Conservation (phyloP, 2,329 filamentous ascomycete genomes). For the Botrytis deweyae region DNA sequence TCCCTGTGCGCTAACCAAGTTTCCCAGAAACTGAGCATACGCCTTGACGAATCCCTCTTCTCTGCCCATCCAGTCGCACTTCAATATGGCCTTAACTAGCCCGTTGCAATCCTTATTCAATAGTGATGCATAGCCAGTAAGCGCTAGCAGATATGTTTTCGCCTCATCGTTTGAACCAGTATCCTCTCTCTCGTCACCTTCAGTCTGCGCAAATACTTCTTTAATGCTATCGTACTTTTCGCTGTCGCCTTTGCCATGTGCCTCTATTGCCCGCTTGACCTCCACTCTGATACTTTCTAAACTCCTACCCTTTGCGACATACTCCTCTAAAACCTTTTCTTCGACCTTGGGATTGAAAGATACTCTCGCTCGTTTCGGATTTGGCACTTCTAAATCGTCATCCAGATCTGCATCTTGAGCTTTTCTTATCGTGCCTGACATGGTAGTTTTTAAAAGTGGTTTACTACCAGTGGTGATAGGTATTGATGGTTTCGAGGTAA, state of each 20-base stretch:
- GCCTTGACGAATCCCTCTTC: constrained; percentile 64
- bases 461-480: constrained; percentile 26
- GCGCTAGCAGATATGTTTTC: constrained; percentile 60
- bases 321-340: constrained; percentile 38
- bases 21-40: constrained; percentile 66
- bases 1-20: constrained; percentile 78
- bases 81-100: constrained; percentile 58
- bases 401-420: constrained; percentile 35
- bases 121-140: constrained; percentile 60
- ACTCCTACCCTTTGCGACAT: constrained; percentile 32
- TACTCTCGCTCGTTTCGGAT: constrained; percentile 36
- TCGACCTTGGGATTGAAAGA: constrained; percentile 40
- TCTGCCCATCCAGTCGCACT: constrained; percentile 63
- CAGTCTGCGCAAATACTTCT: constrained; percentile 48
- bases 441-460: constrained; percentile 36
- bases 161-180: constrained; percentile 42
- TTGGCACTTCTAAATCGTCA: constrained; percentile 32
- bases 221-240: constrained; percentile 62
- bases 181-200: constrained; percentile 28
- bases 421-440: constrained; percentile 35
- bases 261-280: constrained; percentile 48
- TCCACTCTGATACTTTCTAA: constrained; percentile 36
- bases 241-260: constrained; percentile 56
- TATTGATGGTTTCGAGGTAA: constrained; percentile 13
- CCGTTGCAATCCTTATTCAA: constrained; percentile 59